phyloP scores from a whole-genome alignment of 2,329 filamentous ascomycete genomes.

The Penicillium sp. region DNA sequence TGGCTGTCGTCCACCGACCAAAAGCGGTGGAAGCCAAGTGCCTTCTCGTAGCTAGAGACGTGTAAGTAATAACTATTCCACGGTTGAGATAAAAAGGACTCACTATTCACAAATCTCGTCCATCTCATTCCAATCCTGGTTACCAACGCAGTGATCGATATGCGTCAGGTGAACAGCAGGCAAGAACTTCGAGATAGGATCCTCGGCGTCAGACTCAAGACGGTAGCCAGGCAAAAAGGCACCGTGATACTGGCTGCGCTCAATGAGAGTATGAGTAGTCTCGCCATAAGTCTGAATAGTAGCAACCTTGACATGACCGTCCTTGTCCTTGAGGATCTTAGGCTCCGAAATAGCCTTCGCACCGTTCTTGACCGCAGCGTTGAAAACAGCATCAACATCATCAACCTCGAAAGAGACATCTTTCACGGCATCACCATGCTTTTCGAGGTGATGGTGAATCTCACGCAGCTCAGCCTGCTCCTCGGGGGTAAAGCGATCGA shows the following conservation, averaged over 20 bases:
- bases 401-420: constrained; percentile 95
- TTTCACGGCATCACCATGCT: constrained; percentile 89
- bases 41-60: constrained; percentile 67
- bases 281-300: constrained; percentile 90
- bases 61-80: constrained; percentile 4
- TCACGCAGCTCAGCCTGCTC: constrained; percentile 65
- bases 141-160: constrained; percentile 96
- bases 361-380: constrained; percentile 59
- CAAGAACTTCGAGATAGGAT: constrained; percentile 48
- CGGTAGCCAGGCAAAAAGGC: constrained; percentile 80
- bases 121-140: constrained; percentile 94
- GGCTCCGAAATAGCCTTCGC: constrained; percentile 39
- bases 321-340: constrained; percentile 58
- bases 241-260: constrained; percentile 65
- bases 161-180: constrained; percentile 64
- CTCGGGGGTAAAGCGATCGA: constrained; percentile 51
- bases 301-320: constrained; percentile 66
- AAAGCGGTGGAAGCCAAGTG: constrained; percentile 91
- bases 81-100: constrained; percentile 15
- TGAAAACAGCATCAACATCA: constrained; percentile 74
- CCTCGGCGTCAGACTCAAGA: constrained; percentile 44
- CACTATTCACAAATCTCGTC: constrained; percentile 58
- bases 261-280: constrained; percentile 88
- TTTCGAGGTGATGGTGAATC: constrained; percentile 76
- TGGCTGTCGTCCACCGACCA: constrained; percentile 93